Percentiles rank a stretch among this genome's conserved stretches.
phyloP scores from a whole-genome alignment of 306 rosid genomes.

The Prunus mira region DNA sequence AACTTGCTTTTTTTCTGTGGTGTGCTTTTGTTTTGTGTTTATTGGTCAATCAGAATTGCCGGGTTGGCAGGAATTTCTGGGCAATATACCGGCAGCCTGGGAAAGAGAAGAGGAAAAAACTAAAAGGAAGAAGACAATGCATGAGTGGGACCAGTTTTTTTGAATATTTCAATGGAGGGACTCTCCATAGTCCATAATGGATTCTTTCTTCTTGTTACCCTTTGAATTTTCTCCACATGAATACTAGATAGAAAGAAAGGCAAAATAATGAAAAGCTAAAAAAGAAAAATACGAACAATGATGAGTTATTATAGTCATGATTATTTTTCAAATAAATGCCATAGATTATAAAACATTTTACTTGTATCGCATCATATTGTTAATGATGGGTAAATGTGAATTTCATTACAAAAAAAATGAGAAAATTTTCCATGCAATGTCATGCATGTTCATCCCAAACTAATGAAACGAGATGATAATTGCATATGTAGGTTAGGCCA shows the following conservation, averaged over 20 bases:
- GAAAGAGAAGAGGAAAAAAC: background rate
- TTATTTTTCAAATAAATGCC: too few relatives aligned
- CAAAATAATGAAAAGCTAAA: background rate
- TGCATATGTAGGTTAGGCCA: too few relatives aligned
- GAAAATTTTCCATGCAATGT: too few relatives aligned
- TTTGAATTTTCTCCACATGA: background rate
- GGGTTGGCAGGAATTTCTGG: constrained; percentile 2
- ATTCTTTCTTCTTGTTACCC: background rate
- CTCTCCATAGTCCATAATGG: background rate
- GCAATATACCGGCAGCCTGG: background rate
- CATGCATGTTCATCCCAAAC: too few relatives aligned
- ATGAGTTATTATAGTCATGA: background rate
- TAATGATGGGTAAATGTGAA: too few relatives aligned
- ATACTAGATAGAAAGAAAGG: background rate
- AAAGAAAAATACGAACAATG: background rate
- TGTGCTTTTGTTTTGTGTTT: background rate
- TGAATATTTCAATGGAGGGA: background rate
- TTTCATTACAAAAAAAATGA: too few relatives aligned
- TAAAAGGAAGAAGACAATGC: background rate
- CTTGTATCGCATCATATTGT: too few relatives aligned
- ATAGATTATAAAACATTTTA: too few relatives aligned
- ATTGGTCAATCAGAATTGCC: background rate
- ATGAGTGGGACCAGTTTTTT: background rate
- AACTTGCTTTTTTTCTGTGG: background rate
- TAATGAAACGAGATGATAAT: too few relatives aligned